A percentile compares a stretch with the other conserved stretches of the same genome.
Evolutionary conservation across 495 filamentous ascomycete species (phyloP).

Genomic region (Parmelia sp.): DNA sequence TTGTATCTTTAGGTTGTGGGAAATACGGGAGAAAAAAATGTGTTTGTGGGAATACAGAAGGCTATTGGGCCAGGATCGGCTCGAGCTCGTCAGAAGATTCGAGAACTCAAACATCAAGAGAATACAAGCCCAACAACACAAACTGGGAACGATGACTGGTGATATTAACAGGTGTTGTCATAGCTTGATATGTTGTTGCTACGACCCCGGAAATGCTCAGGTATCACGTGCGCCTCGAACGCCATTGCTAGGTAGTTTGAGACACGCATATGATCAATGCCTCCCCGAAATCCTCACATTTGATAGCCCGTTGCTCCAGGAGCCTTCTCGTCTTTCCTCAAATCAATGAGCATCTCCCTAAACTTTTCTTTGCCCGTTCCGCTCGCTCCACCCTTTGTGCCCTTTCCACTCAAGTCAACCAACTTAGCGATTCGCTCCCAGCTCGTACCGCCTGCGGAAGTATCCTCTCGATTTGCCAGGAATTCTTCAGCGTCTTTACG

Average conservation of each 20-base stretch:
- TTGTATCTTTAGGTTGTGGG: not conserved
- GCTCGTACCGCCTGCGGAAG: constrained; percentile 85
- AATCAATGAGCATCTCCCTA: constrained; percentile 78
- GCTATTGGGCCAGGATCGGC: not conserved
- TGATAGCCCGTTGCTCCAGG: constrained; percentile 70
- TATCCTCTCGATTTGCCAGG: constrained; percentile 80
- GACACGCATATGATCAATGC: not conserved
- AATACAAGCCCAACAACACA: not conserved
- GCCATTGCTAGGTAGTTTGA: constrained; percentile 9
- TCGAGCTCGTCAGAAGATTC: constrained; percentile 5
- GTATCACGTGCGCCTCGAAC: constrained; percentile 13
- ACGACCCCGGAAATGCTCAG: constrained; percentile 3
- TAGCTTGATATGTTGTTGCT: not conserved
- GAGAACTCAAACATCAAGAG: not conserved
- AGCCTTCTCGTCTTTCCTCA: constrained; percentile 91
- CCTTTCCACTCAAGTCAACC: constrained; percentile 94
- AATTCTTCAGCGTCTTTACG: constrained; percentile 92
- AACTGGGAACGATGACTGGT: not conserved
- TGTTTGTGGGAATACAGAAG: not conserved
- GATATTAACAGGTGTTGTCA: not conserved
- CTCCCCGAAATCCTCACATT: not conserved
- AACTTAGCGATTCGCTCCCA: constrained; percentile 98
- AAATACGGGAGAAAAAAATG: not conserved
- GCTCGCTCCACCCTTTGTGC: constrained; percentile 70
- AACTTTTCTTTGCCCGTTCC: constrained; percentile 93